Evolutionary conservation across 1,139 yeast species (phyloP), one percentile per base, ranked within the genome.

Genomic region (Candida tropicalis): DNA sequence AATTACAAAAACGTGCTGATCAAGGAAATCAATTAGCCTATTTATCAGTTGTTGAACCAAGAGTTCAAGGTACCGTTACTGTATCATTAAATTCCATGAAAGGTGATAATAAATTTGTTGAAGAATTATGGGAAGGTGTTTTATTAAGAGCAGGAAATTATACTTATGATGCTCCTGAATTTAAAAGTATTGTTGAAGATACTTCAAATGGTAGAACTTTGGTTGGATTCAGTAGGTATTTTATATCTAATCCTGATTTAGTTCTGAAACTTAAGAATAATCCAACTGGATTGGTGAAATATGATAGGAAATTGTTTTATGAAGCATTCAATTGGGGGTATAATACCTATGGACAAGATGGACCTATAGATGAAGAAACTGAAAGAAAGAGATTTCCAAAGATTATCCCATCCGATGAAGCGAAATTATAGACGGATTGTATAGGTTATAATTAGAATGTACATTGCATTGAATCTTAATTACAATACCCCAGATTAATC

Each of bases 171-270:
- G 62, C 66, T 1, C 63, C 62, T 15, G 53, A 53, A 18, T 59
- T 57, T 41, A 48, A 51, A 20, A 40, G 48, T 5, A 50, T 60
- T 18, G 39, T 45, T 29, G 57, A 62, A 13, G 66, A 62, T 43
- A 53, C 63, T 31, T 54, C 56, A 2, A 66, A 71, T 48, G 67
- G 59, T 35, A 62, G 75, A 54, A 72, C 78, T 3, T 56, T 74
- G 48, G 62, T 72, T 47, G 78, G 71, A 8, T 70, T 68, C 52
- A 74, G 75, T 32, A 71, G 83, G 57, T 68, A 58, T 48, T 79
- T 65, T 50, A 71, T 70, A 38, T 63, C 82, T 2, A 80, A 78
- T 59, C 84, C 84, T 5, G 84, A 80, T 58, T 63, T 79, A 37
- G 72, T 68, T 6, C 51, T 64, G 12, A 70, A 81, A 57, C 58